These are phyloP conservation scores for Apiosordaria backusii DNA, from an alignment of 495 filamentous ascomycete genomes.

Conservation along the genomic window DNA sequence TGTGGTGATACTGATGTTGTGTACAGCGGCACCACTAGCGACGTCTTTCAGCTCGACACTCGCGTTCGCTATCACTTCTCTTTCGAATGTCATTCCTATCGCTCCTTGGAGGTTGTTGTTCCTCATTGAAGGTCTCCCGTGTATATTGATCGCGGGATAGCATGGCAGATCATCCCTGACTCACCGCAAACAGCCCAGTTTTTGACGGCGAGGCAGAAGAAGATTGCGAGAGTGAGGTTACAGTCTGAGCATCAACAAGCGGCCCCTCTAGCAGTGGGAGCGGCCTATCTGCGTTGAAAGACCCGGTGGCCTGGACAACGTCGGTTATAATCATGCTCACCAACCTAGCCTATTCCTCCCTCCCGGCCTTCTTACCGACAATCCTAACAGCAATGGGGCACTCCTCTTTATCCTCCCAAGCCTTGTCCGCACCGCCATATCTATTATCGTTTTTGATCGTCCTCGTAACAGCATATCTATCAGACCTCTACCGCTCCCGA, in stretches of 20 bases:
- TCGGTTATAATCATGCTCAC: slow-evolving; percentile 57
- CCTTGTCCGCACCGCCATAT: slow-evolving; percentile 75
- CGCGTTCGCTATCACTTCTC: slow-evolving; percentile 75
- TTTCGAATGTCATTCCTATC: slow-evolving; percentile 53
- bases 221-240: no score
- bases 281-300: slow-evolving; percentile 40
- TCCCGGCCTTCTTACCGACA: slow-evolving; percentile 82
- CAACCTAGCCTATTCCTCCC: slow-evolving; percentile 68
- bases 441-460: slow-evolving; percentile 69
- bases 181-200: slow-evolving; percentile 64
- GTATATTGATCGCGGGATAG: slow-evolving; percentile 63
- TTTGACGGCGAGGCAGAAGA: slow-evolving; percentile 68
- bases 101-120: slow-evolving; percentile 83
- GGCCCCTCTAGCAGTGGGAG: slow-evolving; percentile 7
- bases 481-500: slow-evolving; percentile 63
- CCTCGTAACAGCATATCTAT: slow-evolving; percentile 64
- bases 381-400: slow-evolving; percentile 77
- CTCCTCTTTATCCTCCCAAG: slow-evolving; percentile 66
- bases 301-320: slow-evolving; percentile 67
- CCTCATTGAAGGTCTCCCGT: slow-evolving; percentile 81
- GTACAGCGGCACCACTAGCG: slow-evolving; percentile 70
- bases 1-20: no score
- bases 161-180: slow-evolving; percentile 73
- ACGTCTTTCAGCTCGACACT: slow-evolving; percentile 80
- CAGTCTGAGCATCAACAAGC: slow-evolving; percentile 23